Base-by-base conservation (phyloP, 192 early-diverging fungal genomes). In the Gryganskiella cystojenkinii region DNA sequence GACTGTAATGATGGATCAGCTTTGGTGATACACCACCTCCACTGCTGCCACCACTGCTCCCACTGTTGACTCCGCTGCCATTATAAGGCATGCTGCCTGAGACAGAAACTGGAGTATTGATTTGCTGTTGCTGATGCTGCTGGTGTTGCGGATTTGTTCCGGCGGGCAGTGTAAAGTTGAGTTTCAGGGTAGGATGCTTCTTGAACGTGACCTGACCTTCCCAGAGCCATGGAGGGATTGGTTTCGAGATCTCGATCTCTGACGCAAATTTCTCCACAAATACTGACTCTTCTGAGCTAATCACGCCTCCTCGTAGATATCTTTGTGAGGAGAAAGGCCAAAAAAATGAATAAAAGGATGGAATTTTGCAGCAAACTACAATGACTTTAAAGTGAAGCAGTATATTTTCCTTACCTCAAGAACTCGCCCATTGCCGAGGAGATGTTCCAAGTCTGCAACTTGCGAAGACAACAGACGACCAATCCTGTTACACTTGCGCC, bases 381-480 rank as follows among this genome's bases (percentile, higher is more conserved):
- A 14, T 7, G 28, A 1, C 14, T 24, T 4, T 43, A 20, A 72
- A 47, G 28, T 76, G 51, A 61, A 84, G 53, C 17, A 47, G 4
- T 31, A 43, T 17, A 20, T 24, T 67, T 34, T 13, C 37, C 15
- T 49, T 70, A 93, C 80, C 92, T 81, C 52, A 90, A 44, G 42
- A 92, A 95, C 85, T 94, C 93, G 43, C 86, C 84, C 71, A 92
- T 85, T 17, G 87, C 84, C 24, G 87, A 88, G 10, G 92, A 83
- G 28, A 90, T 70, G 13, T 88, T 90, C 97, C 97, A 98, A 67
- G 92, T 86, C 84, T 97, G 95, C 47, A 99, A 74, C 64, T 95
- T 96, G 35, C 97, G 87, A 64, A 99, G 64, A 73, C 94, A 95
- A 69, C 93, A 90, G 14, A 97, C 79, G 2, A 95, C 87, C 3